Evolutionary conservation across 208 protist genomes (phyloP), one percentile per base, ranked within the genome.

Genomic region (Trypanosoma grayi): DNA sequence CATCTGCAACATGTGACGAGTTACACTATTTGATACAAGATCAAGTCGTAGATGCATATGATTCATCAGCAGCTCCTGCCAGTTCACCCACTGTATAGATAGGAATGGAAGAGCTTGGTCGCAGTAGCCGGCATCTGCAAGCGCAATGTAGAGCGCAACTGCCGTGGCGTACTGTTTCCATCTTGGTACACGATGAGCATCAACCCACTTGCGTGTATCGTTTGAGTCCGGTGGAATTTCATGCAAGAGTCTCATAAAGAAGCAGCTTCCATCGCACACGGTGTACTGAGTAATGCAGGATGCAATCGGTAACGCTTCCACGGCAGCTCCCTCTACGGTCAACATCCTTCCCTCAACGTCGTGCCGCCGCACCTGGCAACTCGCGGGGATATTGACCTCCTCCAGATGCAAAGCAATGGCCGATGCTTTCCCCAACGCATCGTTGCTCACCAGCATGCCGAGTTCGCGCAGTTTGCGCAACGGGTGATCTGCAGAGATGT

Each of bases 121-220:
- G 60, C 74, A 88, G 30, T 70, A 74, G 4, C 75, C 71, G 1
- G 74, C 76, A 50, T 81, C 66, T 0, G 72, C 82, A 11, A 89
- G 60, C 16, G 77, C 53, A 22, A 82, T 58, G 53, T 90, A 87
- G 13, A 93, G 61, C 14, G 82, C 72, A 9, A 73, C 72, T 1
- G 69, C 58, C 11, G 72, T 76, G 53, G 59, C 61, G 61, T 84
- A 89, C 14, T 73, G 59, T 54, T 65, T 62, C 86, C 81, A 93
- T 30, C 53, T 44, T n/a, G 75, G 73, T 16, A 83, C 63, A 2
- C 64, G 50, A 22, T 41, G 22, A 25, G 16, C 30, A 51, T 30
- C 43, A 58, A 34, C 22, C 5, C 27, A 11, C 16, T 20, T 45
- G 30, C n/a, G 30, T 45, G 30, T 14, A 22, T 25, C 47, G 34